Conservation (phyloP, 257 asterid genomes). For the Dorcoceras hygrometricum region DNA sequence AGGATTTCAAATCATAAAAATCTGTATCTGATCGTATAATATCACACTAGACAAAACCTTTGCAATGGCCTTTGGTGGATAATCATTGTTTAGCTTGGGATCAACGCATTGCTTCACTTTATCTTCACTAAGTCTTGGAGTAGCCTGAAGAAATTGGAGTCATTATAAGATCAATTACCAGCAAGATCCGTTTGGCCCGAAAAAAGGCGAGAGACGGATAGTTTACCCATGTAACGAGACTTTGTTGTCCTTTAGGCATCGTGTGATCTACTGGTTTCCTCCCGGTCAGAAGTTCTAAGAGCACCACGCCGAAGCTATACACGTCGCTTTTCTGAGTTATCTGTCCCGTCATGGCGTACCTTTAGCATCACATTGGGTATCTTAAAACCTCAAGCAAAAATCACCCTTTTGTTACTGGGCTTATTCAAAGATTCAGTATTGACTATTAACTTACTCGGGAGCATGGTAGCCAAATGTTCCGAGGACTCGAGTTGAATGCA, state of each 20-base stretch:
- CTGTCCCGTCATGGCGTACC: conserved; percentile 98
- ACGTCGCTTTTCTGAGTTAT: conserved; percentile 92
- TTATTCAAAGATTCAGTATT: not conserved
- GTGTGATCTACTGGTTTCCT: conserved; percentile 96
- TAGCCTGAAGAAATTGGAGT: conserved; percentile 53
- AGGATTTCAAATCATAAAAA: not conserved
- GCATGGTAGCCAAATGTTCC: conserved; percentile 96
- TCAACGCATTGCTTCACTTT: conserved; percentile 97
- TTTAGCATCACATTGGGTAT: conserved; percentile 19
- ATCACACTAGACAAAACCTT: conserved; percentile 40
- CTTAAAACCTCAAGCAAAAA: not conserved
- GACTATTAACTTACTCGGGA: conserved; percentile 55
- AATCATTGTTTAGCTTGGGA: conserved; percentile 76
- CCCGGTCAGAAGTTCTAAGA: conserved; percentile 83
- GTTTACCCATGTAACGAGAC: conserved; percentile 88
- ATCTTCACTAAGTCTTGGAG: conserved; percentile 96
- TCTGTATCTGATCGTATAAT: not conserved
- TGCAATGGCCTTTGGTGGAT: conserved; percentile 82
- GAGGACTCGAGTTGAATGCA: conserved; percentile 85
- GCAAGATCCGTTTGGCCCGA: not conserved
- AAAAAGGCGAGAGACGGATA: not conserved
- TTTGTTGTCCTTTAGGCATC: conserved; percentile 97
- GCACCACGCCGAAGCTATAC: conserved; percentile 91
- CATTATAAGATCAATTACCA: not conserved
- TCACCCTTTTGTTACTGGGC: not conserved